Evolutionary conservation across 192 early-diverging fungal species (phyloP).

Genomic region (Radiomyces spectabilis): DNA sequence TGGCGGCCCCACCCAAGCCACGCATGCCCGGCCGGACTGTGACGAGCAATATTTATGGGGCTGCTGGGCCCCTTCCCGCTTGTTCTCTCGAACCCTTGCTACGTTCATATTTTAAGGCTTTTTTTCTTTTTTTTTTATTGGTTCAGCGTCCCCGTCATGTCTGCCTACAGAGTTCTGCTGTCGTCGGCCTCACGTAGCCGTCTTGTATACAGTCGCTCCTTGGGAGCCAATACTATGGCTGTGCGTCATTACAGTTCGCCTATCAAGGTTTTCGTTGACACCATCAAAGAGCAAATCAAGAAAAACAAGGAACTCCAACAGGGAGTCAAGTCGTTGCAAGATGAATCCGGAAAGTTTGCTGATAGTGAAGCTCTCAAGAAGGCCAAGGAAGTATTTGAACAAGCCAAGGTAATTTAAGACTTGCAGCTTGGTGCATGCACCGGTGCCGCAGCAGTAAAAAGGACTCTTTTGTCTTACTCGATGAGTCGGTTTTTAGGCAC

Average conservation of each 20-base stretch:
- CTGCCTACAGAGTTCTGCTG: not conserved
- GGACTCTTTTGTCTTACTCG: not conserved
- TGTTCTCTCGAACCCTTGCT: no score
- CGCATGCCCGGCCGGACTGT: no score
- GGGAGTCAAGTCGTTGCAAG: conserved; percentile 85
- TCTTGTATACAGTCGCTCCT: no score
- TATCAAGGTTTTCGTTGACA: conserved; percentile 79
- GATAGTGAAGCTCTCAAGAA: conserved; percentile 85
- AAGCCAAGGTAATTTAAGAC: conserved; percentile 52
- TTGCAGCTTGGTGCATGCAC: no score
- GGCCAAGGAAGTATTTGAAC: conserved; percentile 67
- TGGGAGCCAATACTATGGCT: not conserved
- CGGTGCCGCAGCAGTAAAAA: no score
- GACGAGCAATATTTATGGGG: no score
- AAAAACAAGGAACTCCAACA: conserved; percentile 93
- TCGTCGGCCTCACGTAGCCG: not conserved
- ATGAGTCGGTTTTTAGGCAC: conserved; percentile 5
- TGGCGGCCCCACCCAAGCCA: no score
- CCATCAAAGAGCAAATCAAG: conserved; percentile 84
- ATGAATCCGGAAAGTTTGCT: conserved; percentile 69
- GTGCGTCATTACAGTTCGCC: conserved; percentile 36
- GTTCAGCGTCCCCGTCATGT: not conserved
- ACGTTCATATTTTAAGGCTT: not conserved
- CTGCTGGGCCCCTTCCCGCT: no score
- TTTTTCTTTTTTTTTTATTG: not conserved